Percentiles rank a stretch among this genome's conserved stretches.
These are phyloP conservation scores for Naegleria lovaniensis DNA, from an alignment of 208 protist species.

Conservation along the genomic window DNA sequence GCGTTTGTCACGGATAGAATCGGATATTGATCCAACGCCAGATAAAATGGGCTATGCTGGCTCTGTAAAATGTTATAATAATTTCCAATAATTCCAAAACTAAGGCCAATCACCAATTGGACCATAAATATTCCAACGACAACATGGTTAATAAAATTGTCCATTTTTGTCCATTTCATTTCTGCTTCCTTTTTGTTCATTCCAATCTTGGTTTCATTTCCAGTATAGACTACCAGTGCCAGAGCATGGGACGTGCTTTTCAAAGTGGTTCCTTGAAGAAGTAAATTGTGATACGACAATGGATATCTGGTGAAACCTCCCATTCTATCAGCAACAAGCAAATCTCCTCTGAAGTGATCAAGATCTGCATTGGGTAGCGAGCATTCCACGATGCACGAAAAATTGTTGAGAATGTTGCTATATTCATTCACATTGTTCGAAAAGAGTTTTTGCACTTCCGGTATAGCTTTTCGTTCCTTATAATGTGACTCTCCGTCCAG, in stretches of 20 bases:
- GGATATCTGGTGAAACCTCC: neutral
- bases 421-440: neutral
- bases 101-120: neutral
- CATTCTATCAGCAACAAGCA: neutral
- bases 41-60: neutral
- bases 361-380: neutral
- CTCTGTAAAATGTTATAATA: neutral
- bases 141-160: slow-evolving; percentile 25
- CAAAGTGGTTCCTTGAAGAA: slow-evolving; percentile 39
- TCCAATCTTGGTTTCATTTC: slow-evolving; percentile 50
- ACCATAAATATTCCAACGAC: slow-evolving; percentile 16
- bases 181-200: slow-evolving; percentile 34
- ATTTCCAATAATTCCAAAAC: neutral
- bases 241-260: slow-evolving; percentile 49
- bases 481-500: neutral
- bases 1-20: neutral
- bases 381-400: neutral
- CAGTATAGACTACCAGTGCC: slow-evolving; percentile 55
- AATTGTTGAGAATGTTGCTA: neutral
- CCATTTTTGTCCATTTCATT: slow-evolving; percentile 38
- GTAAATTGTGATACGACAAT: neutral
- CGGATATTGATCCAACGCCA: neutral
- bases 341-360: neutral
- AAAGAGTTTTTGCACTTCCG: neutral
- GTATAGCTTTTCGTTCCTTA: neutral